Evolutionary conservation across 768 basidiomycete species (phyloP).

Genomic region (Lactarius psammicola): DNA sequence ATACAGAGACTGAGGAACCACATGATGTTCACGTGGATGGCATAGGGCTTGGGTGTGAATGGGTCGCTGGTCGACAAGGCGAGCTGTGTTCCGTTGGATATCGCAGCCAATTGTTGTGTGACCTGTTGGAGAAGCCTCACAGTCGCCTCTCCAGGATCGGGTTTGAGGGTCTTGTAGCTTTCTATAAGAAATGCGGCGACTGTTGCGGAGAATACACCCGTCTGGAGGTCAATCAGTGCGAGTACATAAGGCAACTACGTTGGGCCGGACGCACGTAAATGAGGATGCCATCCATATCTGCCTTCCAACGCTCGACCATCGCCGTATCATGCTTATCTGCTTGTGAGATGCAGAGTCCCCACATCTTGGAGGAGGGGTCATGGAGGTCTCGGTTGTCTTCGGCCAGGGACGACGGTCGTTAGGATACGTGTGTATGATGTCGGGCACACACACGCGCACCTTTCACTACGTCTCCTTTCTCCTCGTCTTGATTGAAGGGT

Average conservation of each 20-base stretch:
- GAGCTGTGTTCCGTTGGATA: constrained; percentile 13
- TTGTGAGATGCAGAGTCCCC: constrained; percentile 15
- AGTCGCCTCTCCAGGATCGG: constrained; percentile 16
- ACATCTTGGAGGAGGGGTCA: constrained; percentile 24
- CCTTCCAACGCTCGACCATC: constrained; percentile 18
- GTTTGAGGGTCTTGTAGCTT: constrained; percentile 24
- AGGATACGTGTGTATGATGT: not conserved
- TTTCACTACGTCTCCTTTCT: constrained; percentile 3
- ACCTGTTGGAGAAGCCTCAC: constrained; percentile 10
- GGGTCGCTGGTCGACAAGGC: not conserved
- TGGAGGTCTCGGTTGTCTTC: not conserved
- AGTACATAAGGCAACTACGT: not conserved
- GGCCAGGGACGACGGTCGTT: not conserved
- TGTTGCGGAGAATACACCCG: constrained; percentile 26
- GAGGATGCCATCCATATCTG: constrained; percentile 26
- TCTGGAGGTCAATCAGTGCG: not conserved
- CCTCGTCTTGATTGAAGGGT: not conserved
- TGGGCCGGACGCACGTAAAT: constrained; percentile 17
- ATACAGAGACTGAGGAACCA: constrained; percentile 28
- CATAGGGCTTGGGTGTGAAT: not conserved
- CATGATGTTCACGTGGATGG: constrained; percentile 23
- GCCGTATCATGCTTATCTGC: constrained; percentile 7
- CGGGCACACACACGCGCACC: not conserved
- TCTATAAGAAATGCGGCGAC: constrained; percentile 27
- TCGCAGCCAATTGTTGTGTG: constrained; percentile 10